Percentiles rank a stretch among this genome's conserved stretches.
These are phyloP conservation scores for Pseudogymnoascus sp. DNA, from an alignment of 2,329 filamentous ascomycete genomes.

Conservation along the genomic window DNA sequence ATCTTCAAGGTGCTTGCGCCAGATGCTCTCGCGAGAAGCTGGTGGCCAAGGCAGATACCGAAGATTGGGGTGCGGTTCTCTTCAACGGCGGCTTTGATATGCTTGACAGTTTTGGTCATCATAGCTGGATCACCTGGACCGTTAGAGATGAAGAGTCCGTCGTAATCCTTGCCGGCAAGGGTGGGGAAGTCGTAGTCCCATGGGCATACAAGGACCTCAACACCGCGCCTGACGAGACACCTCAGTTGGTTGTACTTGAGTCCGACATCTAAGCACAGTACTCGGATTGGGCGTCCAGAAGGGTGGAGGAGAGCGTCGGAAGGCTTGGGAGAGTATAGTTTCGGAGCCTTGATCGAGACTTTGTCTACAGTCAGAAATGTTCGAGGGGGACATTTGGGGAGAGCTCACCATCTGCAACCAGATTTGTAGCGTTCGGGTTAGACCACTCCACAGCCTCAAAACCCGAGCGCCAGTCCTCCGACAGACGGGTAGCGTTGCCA, in stretches of 20 bases:
- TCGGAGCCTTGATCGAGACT: conserved; percentile 87
- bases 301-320: conserved; percentile 74
- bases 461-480: conserved; percentile 41
- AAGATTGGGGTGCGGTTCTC: conserved; percentile 87
- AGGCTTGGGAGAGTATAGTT: conserved; percentile 72
- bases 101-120: conserved; percentile 82
- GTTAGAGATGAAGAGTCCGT: conserved; percentile 97
- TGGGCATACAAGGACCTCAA: conserved; percentile 89
- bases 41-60: conserved; percentile 96
- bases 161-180: conserved; percentile 75
- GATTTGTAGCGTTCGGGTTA: conserved; percentile 86
- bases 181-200: conserved; percentile 90
- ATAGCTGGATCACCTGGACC: conserved; percentile 94
- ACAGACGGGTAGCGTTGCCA: conserved; percentile 35
- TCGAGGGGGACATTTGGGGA: conserved; percentile 19
- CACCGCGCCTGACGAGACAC: conserved; percentile 82
- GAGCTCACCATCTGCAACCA: conserved; percentile 85
- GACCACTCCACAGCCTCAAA: conserved; percentile 85
- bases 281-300: conserved; percentile 77
- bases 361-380: conserved; percentile 37
- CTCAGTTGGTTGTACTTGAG: conserved; percentile 98
- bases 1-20: conserved; percentile 87
- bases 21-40: conserved; percentile 81
- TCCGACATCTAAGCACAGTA: conserved; percentile 92
- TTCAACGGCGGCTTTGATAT: conserved; percentile 69